These are phyloP conservation scores for Centaurea solstitialis DNA, from an alignment of 129 eudicot genomes.

Conservation along the genomic window DNA sequence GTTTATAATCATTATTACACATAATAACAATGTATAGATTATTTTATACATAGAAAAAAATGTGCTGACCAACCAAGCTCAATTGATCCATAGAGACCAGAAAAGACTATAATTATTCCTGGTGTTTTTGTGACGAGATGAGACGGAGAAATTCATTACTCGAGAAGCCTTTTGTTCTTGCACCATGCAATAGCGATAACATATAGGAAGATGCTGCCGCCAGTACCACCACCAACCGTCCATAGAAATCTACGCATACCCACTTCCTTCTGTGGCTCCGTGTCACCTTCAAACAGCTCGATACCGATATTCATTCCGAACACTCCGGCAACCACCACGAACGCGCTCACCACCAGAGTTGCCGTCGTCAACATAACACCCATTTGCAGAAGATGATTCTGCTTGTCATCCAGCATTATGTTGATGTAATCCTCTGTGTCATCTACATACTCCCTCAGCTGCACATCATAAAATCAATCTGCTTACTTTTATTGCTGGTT, in stretches of 20 bases:
- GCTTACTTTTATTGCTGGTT: too few relatives aligned
- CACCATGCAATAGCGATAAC: constrained; percentile 41
- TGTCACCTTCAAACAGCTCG: constrained; percentile 12
- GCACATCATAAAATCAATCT: neutral
- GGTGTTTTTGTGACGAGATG: neutral
- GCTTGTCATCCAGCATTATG: constrained; percentile 77
- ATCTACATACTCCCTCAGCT: constrained; percentile 71
- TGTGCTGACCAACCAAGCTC: too few relatives aligned
- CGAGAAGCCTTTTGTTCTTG: constrained; percentile 36
- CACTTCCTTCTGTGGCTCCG: neutral
- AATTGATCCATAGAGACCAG: too few relatives aligned
- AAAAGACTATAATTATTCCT: too few relatives aligned
- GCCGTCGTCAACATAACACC: constrained; percentile 65
- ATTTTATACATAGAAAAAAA: too few relatives aligned
- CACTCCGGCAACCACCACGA: constrained; percentile 58
- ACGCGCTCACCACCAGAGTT: constrained; percentile 50
- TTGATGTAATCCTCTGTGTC: constrained; percentile 70
- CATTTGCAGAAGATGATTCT: constrained; percentile 76
- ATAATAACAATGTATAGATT: too few relatives aligned
- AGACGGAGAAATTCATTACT: constrained; percentile 1
- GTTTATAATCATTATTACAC: too few relatives aligned
- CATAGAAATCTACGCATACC: constrained; percentile 31
- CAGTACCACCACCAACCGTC: constrained; percentile 42
- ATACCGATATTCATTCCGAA: constrained; percentile 63
- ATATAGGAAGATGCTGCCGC: constrained; percentile 34